phyloP scores from a whole-genome alignment of 1,284 basidiomycete species.

The Malassezia sympodialis region DNA sequence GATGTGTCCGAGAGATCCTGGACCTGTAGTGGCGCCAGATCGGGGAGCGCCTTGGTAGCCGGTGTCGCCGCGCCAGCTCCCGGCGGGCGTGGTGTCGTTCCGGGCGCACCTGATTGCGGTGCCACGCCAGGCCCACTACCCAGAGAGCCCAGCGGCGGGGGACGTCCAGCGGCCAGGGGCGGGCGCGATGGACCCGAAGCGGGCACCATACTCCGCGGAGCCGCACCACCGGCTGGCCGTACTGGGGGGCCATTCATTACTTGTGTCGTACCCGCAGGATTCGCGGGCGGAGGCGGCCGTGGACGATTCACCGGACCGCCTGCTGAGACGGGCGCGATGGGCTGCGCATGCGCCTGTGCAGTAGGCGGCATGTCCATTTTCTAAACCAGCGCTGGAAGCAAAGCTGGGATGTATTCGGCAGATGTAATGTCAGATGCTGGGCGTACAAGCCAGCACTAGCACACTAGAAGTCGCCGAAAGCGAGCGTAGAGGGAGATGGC shows the following conservation, averaged over 20 bases:
- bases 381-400: not conserved
- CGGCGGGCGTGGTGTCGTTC: not conserved
- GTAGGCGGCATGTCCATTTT: not conserved
- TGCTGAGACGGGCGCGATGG: not conserved
- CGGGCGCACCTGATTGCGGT: not conserved
- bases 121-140: not conserved
- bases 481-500: not conserved
- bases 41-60: not conserved
- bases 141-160: not conserved
- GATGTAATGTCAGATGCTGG: not conserved
- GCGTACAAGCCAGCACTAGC: not conserved
- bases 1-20: not conserved
- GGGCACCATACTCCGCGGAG: not conserved
- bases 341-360: not conserved
- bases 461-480: not conserved
- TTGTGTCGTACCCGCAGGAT: not conserved
- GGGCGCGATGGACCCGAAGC: not conserved
- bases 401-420: not conserved
- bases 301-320: not conserved
- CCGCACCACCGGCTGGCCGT: not conserved
- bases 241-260: too few relatives aligned
- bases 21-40: not conserved
- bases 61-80: not conserved
- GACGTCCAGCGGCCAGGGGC: not conserved
- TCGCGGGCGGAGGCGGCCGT: not conserved